Base-by-base conservation (phyloP, 2,329 filamentous ascomycete genomes). In the Phyllosticta capitalensis region DNA sequence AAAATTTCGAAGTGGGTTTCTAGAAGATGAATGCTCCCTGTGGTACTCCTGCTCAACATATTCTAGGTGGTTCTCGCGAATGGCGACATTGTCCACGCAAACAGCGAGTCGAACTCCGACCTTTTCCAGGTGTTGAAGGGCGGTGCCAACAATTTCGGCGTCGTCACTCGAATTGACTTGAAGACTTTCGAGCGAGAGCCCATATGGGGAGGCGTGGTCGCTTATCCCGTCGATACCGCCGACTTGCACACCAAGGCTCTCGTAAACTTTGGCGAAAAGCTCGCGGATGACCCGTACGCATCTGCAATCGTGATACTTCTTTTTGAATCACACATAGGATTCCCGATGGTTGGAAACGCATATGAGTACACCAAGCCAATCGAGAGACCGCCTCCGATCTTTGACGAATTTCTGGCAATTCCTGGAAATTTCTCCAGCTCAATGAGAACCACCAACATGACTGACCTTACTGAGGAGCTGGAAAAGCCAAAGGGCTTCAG, bases 111-210 rank as follows among this genome's bases (percentile, higher is more conserved):
- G 9, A 52, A 61, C n/a, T 2, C 0, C 45, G 71, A 74, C 55
- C 66, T 75, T 1, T 74, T 70, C 64, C 69, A 69, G 65, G 71
- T 69, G 0, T 62, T 75, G 7, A 71, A 72, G 24, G 73, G 73
- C n/a, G 72, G 72, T 21, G 65, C 64, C 1, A 70, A 65, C 58
- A 73, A 73, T 60, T 72, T 75, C 48, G 73, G 70, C 14, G 67
- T 75, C 17, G 71, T 74, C 1, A 73, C 71, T 1, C 65, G 67
- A 6, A 68, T 73, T 54, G 67, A 67, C 10, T 64, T 70, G 50
- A 14, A 17, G 7, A 26, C 20, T 2, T 58, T 59, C n/a, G 55
- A 54, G 19, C 53, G 53, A 2, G 10, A 52, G 10, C 24, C 52
- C 0, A 63, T 72, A 54, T 76, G 73, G 74, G 71, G 71, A 58